Evolutionary conservation across 768 basidiomycete genomes (phyloP), one percentile per base, ranked within the genome.

Genomic region (Serendipita sp.): DNA sequence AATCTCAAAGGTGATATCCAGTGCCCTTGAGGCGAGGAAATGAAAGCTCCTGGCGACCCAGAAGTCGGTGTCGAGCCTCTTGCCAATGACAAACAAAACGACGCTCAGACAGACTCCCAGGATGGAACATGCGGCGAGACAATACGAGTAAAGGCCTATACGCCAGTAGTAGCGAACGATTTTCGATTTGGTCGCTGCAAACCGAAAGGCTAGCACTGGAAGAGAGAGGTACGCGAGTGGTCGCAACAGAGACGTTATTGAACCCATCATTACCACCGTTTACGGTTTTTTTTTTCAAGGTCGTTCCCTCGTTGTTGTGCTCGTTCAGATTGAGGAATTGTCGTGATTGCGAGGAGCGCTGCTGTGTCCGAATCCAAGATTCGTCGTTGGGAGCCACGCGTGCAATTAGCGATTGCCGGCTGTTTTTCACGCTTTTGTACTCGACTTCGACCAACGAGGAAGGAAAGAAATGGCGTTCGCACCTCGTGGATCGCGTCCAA

Each of bases 1-100:
- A 37, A 98, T 80, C 64, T 84, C 81, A 69, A 96, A 75, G 52
- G 75, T 72, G 66, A 94, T 74, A 68, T 83, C 86, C 50, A 95
- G 71, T 2, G 83, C 71, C 16, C 79, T 81, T 37, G 82, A 79
- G 58, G 83, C 82, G 64, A 88, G 64, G 52, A 72, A 69, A 76
- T 95, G 90, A 78, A 98, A 97, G 52, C 81, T 82, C 67, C 87
- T 77, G 8, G 92, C 95, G 46, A 93, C 85, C 70, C 86, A 77
- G 69, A 80, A 84, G 76, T 94, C 91, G 66, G 87, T 86, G 69
- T 94, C 87, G 72, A 82, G 84, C 36, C 85, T 76, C 62, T 81
- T 81, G 52, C 91, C 91, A 16, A 81, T 71, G 48, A 88, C 70
- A 18, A 81, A 75, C 79, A 91, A 78, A 11, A 80, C 81, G 4